Evolutionary conservation across 208 protist genomes (phyloP).

Genomic region (Trypanosoma theileri): DNA sequence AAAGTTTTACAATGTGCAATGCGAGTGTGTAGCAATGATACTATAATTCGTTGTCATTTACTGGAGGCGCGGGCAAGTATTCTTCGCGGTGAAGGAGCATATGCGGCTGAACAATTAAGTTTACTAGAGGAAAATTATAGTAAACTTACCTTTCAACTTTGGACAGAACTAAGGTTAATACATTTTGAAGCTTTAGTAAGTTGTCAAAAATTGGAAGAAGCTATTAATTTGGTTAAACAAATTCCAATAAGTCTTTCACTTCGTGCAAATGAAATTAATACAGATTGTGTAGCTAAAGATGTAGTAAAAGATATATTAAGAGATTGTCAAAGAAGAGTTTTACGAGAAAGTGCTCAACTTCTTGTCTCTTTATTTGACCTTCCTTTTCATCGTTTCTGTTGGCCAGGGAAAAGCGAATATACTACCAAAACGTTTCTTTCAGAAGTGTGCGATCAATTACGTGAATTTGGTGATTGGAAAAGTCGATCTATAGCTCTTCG

Average conservation of each 20-base stretch:
- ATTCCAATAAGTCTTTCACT: background rate
- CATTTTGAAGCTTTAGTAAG: conserved; percentile 27
- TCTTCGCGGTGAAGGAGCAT: conserved; percentile 25
- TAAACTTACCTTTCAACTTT: conserved; percentile 16
- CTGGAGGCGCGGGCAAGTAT: conserved; percentile 29
- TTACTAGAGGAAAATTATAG: conserved; percentile 6
- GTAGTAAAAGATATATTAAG: conserved; percentile 2
- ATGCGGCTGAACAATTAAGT: conserved; percentile 3
- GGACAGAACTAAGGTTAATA: conserved; percentile 24
- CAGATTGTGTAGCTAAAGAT: conserved; percentile 4
- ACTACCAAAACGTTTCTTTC: conserved; percentile 12
- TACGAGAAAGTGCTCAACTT: conserved; percentile 9
- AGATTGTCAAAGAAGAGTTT: background rate
- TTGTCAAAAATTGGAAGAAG: conserved; percentile 16
- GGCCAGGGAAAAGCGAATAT: conserved; percentile 6
- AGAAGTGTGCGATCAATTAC: conserved; percentile 10
- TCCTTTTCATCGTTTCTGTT: conserved; percentile 11
- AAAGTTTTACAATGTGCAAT: conserved; percentile 33
- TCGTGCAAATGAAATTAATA: background rate
- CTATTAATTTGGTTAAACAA: conserved; percentile 8
- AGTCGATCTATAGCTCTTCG: conserved; percentile 22
- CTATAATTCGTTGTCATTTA: conserved; percentile 27
- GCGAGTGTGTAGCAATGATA: conserved; percentile 19
- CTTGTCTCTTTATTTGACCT: conserved; percentile 7
- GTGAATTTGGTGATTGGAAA: conserved; percentile 23